phyloP scores from a whole-genome alignment of 1,139 yeast species.

The Tardiomyces digboiensis region DNA sequence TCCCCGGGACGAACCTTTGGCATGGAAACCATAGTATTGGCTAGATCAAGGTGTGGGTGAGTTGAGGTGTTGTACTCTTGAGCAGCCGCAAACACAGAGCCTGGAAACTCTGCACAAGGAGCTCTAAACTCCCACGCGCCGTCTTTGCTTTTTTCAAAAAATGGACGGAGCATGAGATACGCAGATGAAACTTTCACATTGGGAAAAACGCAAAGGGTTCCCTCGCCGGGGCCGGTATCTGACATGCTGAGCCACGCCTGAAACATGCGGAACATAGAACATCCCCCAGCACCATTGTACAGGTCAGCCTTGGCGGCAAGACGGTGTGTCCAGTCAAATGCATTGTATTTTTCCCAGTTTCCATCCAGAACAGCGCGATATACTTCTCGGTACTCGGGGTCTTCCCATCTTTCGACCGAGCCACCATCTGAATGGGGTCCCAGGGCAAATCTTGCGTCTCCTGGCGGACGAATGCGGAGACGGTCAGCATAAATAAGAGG shows the following conservation, averaged over 20 bases:
- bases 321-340: conserved; percentile 33
- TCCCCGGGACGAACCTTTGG: conserved; percentile 21
- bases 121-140: conserved; percentile 14
- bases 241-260: conserved; percentile 43
- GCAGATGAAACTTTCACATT: conserved; percentile 31
- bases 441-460: conserved; percentile 23
- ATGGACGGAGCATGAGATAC: conserved; percentile 37
- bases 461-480: conserved; percentile 35
- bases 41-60: conserved; percentile 21
- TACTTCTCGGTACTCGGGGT: conserved; percentile 30
- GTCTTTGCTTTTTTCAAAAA: conserved; percentile 27
- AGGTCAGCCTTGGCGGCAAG: conserved; percentile 30
- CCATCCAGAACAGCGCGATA: conserved; percentile 36
- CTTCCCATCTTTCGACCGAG: conserved; percentile 41
- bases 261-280: conserved; percentile 31
- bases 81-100: conserved; percentile 13
- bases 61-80: conserved; percentile 1
- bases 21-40: conserved; percentile 16
- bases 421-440: conserved; percentile 40
- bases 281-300: conserved; percentile 32
- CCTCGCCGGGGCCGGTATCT: conserved; percentile 33
- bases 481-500: conserved; percentile 43
- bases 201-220: conserved; percentile 36
- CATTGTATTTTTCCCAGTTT: conserved; percentile 39
- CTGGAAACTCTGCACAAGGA: conserved; percentile 20